phyloP scores from a whole-genome alignment of 768 basidiomycete genomes.

The Clitopilus passeckerianus region DNA sequence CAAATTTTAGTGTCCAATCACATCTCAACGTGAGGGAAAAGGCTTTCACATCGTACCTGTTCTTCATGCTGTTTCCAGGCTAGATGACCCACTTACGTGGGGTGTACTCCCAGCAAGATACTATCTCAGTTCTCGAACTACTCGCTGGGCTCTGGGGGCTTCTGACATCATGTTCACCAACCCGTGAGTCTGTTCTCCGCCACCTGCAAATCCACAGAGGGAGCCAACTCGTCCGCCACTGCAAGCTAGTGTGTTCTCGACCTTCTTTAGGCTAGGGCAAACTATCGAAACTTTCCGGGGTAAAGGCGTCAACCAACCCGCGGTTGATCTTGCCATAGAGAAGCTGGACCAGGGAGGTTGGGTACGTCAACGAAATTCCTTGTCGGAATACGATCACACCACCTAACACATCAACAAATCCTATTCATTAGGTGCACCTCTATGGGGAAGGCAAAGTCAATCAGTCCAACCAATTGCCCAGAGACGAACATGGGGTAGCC shows the following conservation, averaged over 20 bases:
- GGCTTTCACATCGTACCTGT: conserved; percentile 5
- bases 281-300: conserved; percentile 91
- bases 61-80: conserved; percentile 30
- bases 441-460: conserved; percentile 89
- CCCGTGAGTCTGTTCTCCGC: conserved; percentile 46
- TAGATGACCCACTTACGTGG: conserved; percentile 88
- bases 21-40: conserved; percentile 70
- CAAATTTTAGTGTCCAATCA: conserved; percentile 77
- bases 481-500: conserved; percentile 34
- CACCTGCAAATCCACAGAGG: background rate
- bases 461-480: conserved; percentile 54
- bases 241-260: conserved; percentile 65
- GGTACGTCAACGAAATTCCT: conserved; percentile 48
- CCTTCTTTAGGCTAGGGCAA: conserved; percentile 87
- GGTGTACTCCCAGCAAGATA: conserved; percentile 67
- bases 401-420: background rate
- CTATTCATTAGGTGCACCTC: conserved; percentile 70
- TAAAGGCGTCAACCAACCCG: conserved; percentile 82
- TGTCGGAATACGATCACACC: background rate
- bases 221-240: conserved; percentile 7
- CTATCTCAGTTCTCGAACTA: conserved; percentile 54
- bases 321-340: conserved; percentile 78
- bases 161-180: conserved; percentile 95
- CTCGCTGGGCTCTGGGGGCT: conserved; percentile 90
- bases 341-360: conserved; percentile 80